Evolutionary conservation across 2,329 filamentous ascomycete genomes (phyloP), one percentile per base, ranked within the genome.

Genomic region (Exophiala alcalophila): DNA sequence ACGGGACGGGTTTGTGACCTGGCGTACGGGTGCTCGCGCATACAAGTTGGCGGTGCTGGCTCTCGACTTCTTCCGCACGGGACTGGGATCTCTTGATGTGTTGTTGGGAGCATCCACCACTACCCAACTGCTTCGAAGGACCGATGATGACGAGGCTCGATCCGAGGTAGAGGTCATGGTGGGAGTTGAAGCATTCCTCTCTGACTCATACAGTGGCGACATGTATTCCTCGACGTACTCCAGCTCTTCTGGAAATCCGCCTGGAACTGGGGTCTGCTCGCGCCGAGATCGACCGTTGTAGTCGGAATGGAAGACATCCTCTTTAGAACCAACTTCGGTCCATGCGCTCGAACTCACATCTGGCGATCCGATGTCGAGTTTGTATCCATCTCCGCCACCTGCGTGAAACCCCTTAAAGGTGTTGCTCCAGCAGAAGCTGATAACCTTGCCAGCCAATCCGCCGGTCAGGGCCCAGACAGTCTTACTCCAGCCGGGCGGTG

Each of bases 361-460:
- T 15, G 51, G 40, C 31, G 33, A 57, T 29, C 51, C 59, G 36
- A 61, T 46, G 18, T 70, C 61, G 54, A 86, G 67, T 5, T 76
- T 69, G 58, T 90, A 94, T 18, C 80, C 81, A 47, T 72, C 73
- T 6, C 90, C 91, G 3, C 84, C 87, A 5, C 90, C 91, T 9
- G 90, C 88, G 49, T 90, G 82, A 62, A 96, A 96, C 0, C 90
- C 90, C 40, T 77, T 76, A 59, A 96, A 94, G 0, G 84, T 63
- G 6, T 76, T 79, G 0, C 70, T 68, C 61, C 72, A 86, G 68
- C 90, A 95, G 57, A 95, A 92, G 54, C 89, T 78, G 77, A 87
- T 89, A 0, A 94, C 80, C 58, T 83, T 91, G 12, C 86, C 85
- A 7, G 62, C 61, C n/a, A 63, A 53, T 2, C 57, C 58, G 18